Conservation (phyloP, 495 filamentous ascomycete genomes). For the Massariosphaeria phaeospora region DNA sequence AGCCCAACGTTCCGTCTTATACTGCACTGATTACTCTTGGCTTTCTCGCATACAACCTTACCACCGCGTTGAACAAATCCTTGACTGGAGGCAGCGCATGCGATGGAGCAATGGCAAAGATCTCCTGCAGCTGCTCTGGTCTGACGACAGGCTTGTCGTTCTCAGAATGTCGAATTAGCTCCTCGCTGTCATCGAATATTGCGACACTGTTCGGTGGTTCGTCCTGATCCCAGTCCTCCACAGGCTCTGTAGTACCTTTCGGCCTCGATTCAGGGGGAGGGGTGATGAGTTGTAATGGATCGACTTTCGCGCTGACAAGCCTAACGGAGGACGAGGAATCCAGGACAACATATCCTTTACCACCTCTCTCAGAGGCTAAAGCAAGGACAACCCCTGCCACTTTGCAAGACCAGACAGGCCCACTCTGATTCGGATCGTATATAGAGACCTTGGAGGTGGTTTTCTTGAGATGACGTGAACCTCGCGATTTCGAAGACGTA, state of each 20-base stretch:
- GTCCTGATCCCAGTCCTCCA: constrained; percentile 43
- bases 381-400: constrained; percentile 51
- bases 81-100: constrained; percentile 73
- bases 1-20: no score
- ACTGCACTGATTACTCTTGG: no score
- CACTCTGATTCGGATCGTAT: constrained; percentile 48
- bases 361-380: constrained; percentile 46
- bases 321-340: constrained; percentile 54
- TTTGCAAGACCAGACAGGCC: constrained; percentile 48
- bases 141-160: constrained; percentile 53
- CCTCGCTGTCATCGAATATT: constrained; percentile 12
- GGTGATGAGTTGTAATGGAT: constrained; percentile 43
- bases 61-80: constrained; percentile 73
- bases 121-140: constrained; percentile 60
- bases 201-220: constrained; percentile 38
- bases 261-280: constrained; percentile 43
- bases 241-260: constrained; percentile 49
- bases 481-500: constrained; percentile 7
- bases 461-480: constrained; percentile 31
- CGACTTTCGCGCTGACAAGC: constrained; percentile 40
- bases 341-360: constrained; percentile 44
- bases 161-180: constrained; percentile 34
- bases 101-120: constrained; percentile 69
- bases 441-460: constrained; percentile 47
- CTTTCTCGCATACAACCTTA: constrained; percentile 53